Percentiles rank a stretch among this genome's conserved stretches.
Evolutionary conservation across 2,329 filamentous ascomycete species (phyloP).

Genomic region (Aspergillus ochraceus): DNA sequence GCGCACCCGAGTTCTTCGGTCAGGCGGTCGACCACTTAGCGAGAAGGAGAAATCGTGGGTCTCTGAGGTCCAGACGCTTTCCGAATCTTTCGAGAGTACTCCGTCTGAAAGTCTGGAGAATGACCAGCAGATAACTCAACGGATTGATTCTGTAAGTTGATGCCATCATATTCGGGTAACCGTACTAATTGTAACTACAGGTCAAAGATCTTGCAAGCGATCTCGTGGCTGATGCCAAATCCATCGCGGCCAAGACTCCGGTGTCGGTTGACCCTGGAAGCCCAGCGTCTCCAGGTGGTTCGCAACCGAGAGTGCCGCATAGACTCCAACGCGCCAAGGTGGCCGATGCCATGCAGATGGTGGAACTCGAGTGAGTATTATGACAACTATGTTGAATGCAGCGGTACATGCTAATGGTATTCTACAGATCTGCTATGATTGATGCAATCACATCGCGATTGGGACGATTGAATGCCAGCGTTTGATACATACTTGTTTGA

Average conservation of each 20-base stretch:
- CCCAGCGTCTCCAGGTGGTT: slow-evolving; percentile 28
- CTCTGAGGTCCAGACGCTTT: slow-evolving; percentile 43
- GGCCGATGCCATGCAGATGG: slow-evolving; percentile 50
- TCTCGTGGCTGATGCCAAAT: slow-evolving; percentile 39
- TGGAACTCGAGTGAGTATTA: slow-evolving; percentile 49
- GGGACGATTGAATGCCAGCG: slow-evolving; percentile 39
- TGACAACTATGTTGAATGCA: background rate
- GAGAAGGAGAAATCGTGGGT: slow-evolving; percentile 49
- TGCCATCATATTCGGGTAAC: background rate
- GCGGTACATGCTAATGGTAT: slow-evolving; percentile 10
- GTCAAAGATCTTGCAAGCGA: slow-evolving; percentile 41
- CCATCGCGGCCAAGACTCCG: slow-evolving; percentile 29
- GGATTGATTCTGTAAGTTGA: slow-evolving; percentile 42
- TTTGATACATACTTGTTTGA: slow-evolving; percentile 16
- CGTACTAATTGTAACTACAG: slow-evolving; percentile 28
- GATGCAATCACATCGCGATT: slow-evolving; percentile 44
- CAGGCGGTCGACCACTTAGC: slow-evolving; percentile 46
- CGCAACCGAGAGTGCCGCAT: slow-evolving; percentile 38
- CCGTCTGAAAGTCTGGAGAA: slow-evolving; percentile 23
- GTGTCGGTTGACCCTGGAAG: slow-evolving; percentile 27
- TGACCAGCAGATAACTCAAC: slow-evolving; percentile 29
- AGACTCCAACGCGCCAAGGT: slow-evolving; percentile 48
- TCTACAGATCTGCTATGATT: slow-evolving; percentile 43
- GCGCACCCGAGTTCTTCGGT: slow-evolving; percentile 43
- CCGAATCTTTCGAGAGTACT: slow-evolving; percentile 34